These are phyloP conservation scores for Xylaria palmicola DNA, from an alignment of 495 filamentous ascomycete genomes.

Conservation along the genomic window DNA sequence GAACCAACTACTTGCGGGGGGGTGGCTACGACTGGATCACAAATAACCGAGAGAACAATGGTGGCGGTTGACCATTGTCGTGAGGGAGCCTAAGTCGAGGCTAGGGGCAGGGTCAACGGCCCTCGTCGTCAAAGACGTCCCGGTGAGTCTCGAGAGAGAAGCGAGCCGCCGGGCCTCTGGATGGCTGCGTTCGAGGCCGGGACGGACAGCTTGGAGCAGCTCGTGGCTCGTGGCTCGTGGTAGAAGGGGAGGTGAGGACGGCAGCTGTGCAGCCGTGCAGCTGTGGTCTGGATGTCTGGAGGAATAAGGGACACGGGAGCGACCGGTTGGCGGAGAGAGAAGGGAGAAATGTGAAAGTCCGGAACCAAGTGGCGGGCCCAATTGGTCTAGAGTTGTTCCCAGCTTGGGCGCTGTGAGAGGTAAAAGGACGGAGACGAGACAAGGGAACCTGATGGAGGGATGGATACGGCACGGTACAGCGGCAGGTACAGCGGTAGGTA, in stretches of 20 bases:
- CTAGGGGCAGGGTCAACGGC: neutral
- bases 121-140: neutral
- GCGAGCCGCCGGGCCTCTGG: neutral
- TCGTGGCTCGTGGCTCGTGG: conserved; percentile 2
- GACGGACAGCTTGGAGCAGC: neutral
- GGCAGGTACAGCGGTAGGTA: too few relatives aligned
- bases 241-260: neutral
- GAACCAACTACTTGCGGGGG: neutral
- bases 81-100: neutral
- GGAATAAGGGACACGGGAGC: conserved; percentile 7
- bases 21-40: conserved; percentile 11
- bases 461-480: neutral
- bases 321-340: conserved; percentile 7
- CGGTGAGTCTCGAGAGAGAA: neutral
- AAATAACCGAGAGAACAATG: conserved; percentile 10
- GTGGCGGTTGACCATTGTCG: conserved; percentile 11
- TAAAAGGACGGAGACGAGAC: neutral
- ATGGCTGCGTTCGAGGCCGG: neutral
- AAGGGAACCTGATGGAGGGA: neutral
- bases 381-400: neutral
- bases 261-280: conserved; percentile 11
- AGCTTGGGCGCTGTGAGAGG: neutral
- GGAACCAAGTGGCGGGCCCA: conserved; percentile 14
- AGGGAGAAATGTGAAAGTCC: conserved; percentile 10
- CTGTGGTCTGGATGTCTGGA: conserved; percentile 5